phyloP scores from a whole-genome alignment of 352 stramenopile genomes.

The Stephanocyclus meneghinianus region DNA sequence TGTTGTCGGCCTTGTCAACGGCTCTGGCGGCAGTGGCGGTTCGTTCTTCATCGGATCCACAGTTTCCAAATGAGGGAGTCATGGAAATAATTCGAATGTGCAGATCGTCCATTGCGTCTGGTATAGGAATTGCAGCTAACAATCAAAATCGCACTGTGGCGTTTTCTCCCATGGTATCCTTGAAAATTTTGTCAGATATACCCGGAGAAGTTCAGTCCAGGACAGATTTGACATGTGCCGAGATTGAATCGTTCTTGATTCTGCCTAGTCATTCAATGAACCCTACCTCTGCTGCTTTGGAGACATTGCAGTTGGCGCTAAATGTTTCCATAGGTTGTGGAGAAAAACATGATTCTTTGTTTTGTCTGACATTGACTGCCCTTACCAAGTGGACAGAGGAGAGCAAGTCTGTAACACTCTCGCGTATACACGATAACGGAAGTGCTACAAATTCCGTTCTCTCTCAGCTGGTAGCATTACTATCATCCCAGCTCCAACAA shows the following conservation, averaged over 20 bases:
- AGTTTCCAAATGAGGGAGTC: too few species aligned
- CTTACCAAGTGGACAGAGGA: constrained; percentile 27
- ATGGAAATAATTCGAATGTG: neutral
- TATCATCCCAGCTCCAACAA: constrained; percentile 28
- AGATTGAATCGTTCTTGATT: constrained; percentile 21
- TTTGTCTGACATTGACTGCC: constrained; percentile 19
- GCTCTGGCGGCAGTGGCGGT: neutral
- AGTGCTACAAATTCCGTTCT: constrained; percentile 1
- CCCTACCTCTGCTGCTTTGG: constrained; percentile 24
- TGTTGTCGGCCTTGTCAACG: neutral
- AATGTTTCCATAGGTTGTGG: constrained; percentile 10
- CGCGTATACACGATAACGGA: neutral
- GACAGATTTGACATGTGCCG: constrained; percentile 29
- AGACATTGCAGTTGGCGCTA: constrained; percentile 23
- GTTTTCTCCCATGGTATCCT: constrained; percentile 18
- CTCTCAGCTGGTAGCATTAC: constrained; percentile 22
- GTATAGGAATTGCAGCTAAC: constrained; percentile 19
- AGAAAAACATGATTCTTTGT: constrained; percentile 15
- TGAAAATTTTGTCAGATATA: constrained; percentile 46
- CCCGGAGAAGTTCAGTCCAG: constrained; percentile 45
- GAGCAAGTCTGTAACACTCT: constrained; percentile 11
- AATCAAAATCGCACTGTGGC: neutral
- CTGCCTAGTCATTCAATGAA: neutral
- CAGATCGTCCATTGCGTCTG: constrained; percentile 11
- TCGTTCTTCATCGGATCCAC: too few species aligned